Base-by-base conservation (phyloP, 108 stramenopile genomes). In the Nannochloropsis oceanica region DNA sequence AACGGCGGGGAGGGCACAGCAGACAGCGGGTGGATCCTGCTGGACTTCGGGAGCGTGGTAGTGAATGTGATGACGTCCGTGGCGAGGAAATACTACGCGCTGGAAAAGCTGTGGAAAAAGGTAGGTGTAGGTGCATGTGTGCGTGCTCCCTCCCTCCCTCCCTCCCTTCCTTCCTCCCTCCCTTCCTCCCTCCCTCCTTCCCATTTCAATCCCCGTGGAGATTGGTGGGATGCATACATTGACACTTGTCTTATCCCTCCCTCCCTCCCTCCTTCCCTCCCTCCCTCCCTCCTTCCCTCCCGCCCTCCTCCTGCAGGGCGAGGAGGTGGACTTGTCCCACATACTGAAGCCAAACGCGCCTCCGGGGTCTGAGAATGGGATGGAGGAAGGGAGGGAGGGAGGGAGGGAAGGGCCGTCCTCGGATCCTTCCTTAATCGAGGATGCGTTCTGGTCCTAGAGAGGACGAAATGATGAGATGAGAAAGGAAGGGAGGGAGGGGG, bases 21-120 rank as follows among this genome's bases (percentile, higher is more conserved):
- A 25, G 95, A 96, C 27, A 93, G 92, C 81, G 96, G 96, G 3
- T 97, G 96, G 96, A 95, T 95, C 46, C 84, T 97, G 43, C 84
- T 97, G 84, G 96, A 97, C 90, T 97, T 93, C 85, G 96, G 95
- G 1, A 92, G 91, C 86, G 93, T 96, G 80, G 94, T 96, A 91
- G 95, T 95, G 11, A 94, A 97, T 86, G 91, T 97, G 22, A 96
- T 96, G 95, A 96, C 95, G 25, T 95, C 95, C 18, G 93, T 94
- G 87, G 93, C 93, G 80, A 84, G 96, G 43, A 79, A 91, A 43
- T 97, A 92, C 91, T 97, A 97, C 91, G 95, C 95, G 89, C 86
- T 97, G 8, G 95, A 97, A 84, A 93, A 94, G 42, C 91, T 88
- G 89, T 96, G 95, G 95, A 91, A 83, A 82, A 85, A 89, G 25